Evolutionary conservation across 1,284 basidiomycete genomes (phyloP), one percentile per base, ranked within the genome.

Genomic region (Malassezia sp.): DNA sequence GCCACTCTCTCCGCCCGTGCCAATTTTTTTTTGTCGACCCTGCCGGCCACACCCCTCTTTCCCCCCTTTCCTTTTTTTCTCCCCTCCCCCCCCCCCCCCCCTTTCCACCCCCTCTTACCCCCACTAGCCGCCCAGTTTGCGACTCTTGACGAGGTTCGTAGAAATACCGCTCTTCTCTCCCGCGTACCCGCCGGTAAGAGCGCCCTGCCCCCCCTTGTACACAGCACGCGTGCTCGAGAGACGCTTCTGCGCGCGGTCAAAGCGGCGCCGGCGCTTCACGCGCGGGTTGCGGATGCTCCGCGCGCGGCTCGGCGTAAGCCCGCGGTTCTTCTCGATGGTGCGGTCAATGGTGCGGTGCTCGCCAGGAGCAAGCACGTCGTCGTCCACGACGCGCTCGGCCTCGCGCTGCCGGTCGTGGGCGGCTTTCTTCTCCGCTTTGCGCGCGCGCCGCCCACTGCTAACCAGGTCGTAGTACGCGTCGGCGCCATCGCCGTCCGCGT

Each of bases 181-280:
- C 31, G 40, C 52, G 38, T 70, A 70, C 34, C 63, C 65, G 21
- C 65, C 65, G 36, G 68, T 57, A 14, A 68, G 43, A n/a, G 47
- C 53, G 17, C 50, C 43, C 47, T 66, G 64, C 9, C 67, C 67
- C 17, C 67, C 67, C 49, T 68, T 70, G 59, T 61, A 70, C n/a
- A 67, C 60, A 4, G 67, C 60, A 37, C 61, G 58, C 31, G 57
- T 57, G 33, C 54, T 59, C 2, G 54, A 46, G 22, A 70, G 55
- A 53, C 64, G 63, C 60, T 68, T 70, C 46, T 65, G 59, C 33
- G 67, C 67, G 45, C 60, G 47, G 21, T 70, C 67, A 59, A 60
- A 70, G 51, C 58, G 61, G 56, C 57, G 48, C 18, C 67, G 49
- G 51, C 67, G 63, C 63, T 68, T 70, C 44, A 70, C 63, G 45